Base-by-base conservation (phyloP, 345 rosid genomes). In the Moricandia moricandioides region DNA sequence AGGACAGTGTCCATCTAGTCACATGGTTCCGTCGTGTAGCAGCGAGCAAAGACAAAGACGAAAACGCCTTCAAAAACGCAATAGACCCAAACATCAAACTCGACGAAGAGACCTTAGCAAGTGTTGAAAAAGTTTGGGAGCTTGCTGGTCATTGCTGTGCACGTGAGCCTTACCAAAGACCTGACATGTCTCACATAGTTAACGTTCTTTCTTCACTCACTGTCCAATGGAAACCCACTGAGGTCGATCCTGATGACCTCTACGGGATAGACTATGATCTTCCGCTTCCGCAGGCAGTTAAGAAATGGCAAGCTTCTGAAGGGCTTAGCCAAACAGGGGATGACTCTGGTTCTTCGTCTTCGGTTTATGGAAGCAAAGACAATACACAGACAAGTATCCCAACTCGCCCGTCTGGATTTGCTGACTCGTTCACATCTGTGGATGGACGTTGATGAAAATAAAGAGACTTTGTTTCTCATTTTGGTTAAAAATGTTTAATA, bases 301-400 rank as follows among this genome's bases (percentile, higher is more conserved):
- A 87, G 80, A 87, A 88, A 78, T 89, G 96, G 97, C 86, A 89
- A 79, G 89, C 84, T 6, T 74, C 72, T 0, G 97, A 88, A 60
- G 93, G 90, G 66, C 74, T 78, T 65, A 84, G 83, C 83, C 83
- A 77, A 52, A 77, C 68, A 17, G 29, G 73, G 0, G 90, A 86
- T 21, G 88, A 83, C 45, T 86, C 88, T 7, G 84, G 85, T 0
- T 83, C 85, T 7, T 83, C 80, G 8, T 77, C 81, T 43, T 78
- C 81, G 24, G 74, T 10, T 24, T 67, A 67, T n/a, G 81, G 81
- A 73, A 78, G 81, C 51, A 73, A 67, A 47, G 98, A 92, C 67
- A 90, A 85, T 75, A 89, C 98, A 2, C 95, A 90, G 75, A 86
- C 93, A 7, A 90, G 98, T 76, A 90, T 89, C 57, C 95, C 98